Percentiles rank a stretch among this genome's conserved stretches.
phyloP scores from a whole-genome alignment of 2,329 filamentous ascomycete genomes.

The Cyclaneusma minus region DNA sequence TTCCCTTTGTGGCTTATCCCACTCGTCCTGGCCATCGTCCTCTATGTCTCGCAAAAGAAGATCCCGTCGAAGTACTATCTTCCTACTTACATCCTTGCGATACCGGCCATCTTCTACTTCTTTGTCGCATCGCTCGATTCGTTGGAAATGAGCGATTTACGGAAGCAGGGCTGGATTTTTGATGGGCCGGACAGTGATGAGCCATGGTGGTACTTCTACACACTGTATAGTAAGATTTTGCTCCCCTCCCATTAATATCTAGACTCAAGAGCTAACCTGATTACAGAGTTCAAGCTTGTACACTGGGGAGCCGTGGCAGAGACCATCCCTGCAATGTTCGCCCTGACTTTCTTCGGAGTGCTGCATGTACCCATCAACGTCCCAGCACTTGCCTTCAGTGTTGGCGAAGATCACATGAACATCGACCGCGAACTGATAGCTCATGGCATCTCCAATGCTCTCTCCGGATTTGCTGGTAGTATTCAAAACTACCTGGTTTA shows the following conservation, averaged over 20 bases:
- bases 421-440: constrained; percentile 84
- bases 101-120: constrained; percentile 65
- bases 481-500: constrained; percentile 97
- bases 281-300: constrained; percentile 60
- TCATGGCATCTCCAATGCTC: constrained; percentile 81
- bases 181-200: constrained; percentile 68
- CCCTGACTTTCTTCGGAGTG: constrained; percentile 91
- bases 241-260: constrained; percentile 4
- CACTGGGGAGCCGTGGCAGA: constrained; percentile 72
- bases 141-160: constrained; percentile 50
- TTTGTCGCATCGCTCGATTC: constrained; percentile 55
- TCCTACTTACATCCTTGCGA: constrained; percentile 69
- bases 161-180: constrained; percentile 78
- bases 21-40: constrained; percentile 55
- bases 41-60: constrained; percentile 63
- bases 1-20: constrained; percentile 73
- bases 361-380: constrained; percentile 97
- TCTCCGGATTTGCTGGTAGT: constrained; percentile 76
- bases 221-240: constrained; percentile 60
- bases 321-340: constrained; percentile 87
- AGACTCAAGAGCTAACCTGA: no score
- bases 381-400: constrained; percentile 77
- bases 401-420: constrained; percentile 82
- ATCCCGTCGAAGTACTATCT: constrained; percentile 73
- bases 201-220: constrained; percentile 97